Base-by-base conservation (phyloP, 2,329 filamentous ascomycete genomes). In the Venturia oleaginea region DNA sequence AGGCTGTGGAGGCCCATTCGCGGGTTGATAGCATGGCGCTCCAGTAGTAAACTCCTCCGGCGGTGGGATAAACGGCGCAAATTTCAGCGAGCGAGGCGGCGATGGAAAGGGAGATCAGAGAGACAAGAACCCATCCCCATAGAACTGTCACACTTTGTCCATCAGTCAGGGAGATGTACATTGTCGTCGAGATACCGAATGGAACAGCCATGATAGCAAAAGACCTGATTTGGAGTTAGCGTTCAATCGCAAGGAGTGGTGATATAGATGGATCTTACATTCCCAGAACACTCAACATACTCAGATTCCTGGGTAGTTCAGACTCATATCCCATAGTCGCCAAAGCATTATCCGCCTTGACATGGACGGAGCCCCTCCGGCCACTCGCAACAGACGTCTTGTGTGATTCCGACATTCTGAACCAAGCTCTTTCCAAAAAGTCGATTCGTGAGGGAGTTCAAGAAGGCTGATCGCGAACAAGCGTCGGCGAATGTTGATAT, bases 171-270 rank as follows among this genome's bases (percentile, higher is more conserved):
- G 84, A 85, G 71, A 89, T 87, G 75, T 84, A 86, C 67, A 90
- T 78, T 1, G 87, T 90, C 19, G 87, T 89, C 37, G 80, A 84
- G 43, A 89, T 78, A 42, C 87, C 87, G 68, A 86, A 88, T 0
- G 86, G 86, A 13, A 86, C 86, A 13, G 87, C 87, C 86, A 90
- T 90, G 73, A 91, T 90, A 62, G 87, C 87, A 71, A 90, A 90
- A 55, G 86, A 88, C 67, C 78, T 79, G 67, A 32, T 65, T 62
- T 27, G 30, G 51, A 15, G 7, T 30, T 54, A 19, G 27, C 55
- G 22, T 15, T 43, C 59, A 5, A 37, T 59, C 4, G 42, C 32
- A 42, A 13, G 17, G 24, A 61, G 59, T 51, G 34, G 19, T 37
- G 42, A 46, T 43, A 30, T n/a, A 24, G 10, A 4, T 13, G 11